Percentiles rank a stretch among this genome's conserved stretches.
phyloP scores from a whole-genome alignment of 805 yeast genomes.

The Crinitomyces ghanaensis region DNA sequence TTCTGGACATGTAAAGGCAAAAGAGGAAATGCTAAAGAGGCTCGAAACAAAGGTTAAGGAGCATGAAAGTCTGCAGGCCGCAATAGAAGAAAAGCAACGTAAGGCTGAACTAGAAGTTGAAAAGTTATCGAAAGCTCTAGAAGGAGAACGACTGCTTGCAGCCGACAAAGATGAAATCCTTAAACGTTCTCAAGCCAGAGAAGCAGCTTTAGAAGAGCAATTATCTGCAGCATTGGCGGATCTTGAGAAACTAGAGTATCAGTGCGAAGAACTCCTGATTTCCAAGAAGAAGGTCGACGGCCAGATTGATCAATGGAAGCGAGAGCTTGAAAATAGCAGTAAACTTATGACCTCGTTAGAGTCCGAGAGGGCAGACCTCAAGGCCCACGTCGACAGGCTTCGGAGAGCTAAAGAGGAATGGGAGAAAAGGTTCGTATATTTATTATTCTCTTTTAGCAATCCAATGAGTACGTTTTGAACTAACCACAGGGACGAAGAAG shows the following conservation, averaged over 20 bases:
- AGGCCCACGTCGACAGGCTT: no score
- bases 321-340: conserved; percentile 26
- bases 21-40: conserved; percentile 26
- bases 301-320: conserved; percentile 24
- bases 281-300: conserved; percentile 24
- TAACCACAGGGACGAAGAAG: no score
- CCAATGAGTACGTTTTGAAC: no score
- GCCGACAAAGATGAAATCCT: conserved; percentile 39
- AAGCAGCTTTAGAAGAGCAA: conserved; percentile 25
- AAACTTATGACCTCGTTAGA: conserved; percentile 27
- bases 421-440: no score
- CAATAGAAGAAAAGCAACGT: conserved; percentile 16
- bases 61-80: conserved; percentile 22
- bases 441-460: no score
- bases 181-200: conserved; percentile 32
- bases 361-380: conserved; percentile 24
- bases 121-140: conserved; percentile 25
- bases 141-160: conserved; percentile 33
- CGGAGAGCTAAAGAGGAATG: no score
- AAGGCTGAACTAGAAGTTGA: conserved; percentile 20
- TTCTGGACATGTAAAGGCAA: conserved; percentile 40
- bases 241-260: conserved; percentile 22
- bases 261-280: conserved; percentile 24
- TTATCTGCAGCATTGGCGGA: conserved; percentile 22
- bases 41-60: conserved; percentile 19